Evolutionary conservation across 257 asterid genomes (phyloP).

Genomic region (Nicotiana obtusifolia): DNA sequence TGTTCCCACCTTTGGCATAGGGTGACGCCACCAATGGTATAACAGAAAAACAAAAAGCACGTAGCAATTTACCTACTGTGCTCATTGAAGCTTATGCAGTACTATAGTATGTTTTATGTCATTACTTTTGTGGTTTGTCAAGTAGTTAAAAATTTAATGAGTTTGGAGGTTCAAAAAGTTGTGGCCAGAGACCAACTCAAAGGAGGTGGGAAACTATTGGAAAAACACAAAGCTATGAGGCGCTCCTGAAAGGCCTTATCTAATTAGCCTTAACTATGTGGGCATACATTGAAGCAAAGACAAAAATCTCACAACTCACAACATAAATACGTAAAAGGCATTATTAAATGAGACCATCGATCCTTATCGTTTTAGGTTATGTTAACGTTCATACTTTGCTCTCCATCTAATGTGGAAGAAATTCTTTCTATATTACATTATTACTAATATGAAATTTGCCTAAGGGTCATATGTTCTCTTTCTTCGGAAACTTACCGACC

Average conservation of each 20-base stretch:
- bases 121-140: neutral
- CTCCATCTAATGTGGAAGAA: no score
- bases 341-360: neutral
- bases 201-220: neutral
- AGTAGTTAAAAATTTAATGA: neutral
- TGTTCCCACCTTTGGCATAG: no score
- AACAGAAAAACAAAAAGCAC: neutral
- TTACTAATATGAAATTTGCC: no score
- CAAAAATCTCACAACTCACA: neutral
- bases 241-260: neutral
- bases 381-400: no score
- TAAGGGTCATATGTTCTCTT: no score
- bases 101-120: neutral
- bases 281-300: neutral
- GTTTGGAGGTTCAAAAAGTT: neutral
- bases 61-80: no score
- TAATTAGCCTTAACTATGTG: neutral
- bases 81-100: no score
- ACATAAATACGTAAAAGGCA: neutral
- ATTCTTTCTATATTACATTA: no score
- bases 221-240: neutral
- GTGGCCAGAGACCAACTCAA: neutral
- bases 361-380: neutral
- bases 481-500: no score
- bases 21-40: neutral